Evolutionary conservation across 2,329 filamentous ascomycete genomes (phyloP).

Genomic region (Rhinocladiella mackenziei): DNA sequence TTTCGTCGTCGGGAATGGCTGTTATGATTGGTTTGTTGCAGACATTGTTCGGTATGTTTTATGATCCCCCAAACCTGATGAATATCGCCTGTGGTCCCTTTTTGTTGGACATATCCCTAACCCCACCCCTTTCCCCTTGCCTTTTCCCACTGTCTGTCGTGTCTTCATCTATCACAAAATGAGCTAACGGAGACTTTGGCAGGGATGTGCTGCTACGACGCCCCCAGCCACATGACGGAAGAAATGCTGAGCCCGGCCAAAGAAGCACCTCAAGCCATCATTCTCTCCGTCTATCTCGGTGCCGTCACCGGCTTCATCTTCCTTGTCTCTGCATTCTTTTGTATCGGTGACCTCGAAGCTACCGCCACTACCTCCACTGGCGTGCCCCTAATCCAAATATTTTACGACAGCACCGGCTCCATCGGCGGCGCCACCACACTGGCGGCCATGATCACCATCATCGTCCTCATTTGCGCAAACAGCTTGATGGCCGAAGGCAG

Average conservation of each 20-base stretch:
- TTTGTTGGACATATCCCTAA: too few relatives aligned
- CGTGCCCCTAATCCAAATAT: constrained; percentile 52
- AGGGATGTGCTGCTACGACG: constrained; percentile 39
- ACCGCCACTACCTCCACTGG: constrained; percentile 47
- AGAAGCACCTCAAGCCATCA: constrained; percentile 49
- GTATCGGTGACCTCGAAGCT: constrained; percentile 48
- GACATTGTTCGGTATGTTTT: constrained; percentile 32
- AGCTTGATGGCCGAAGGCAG: constrained; percentile 25
- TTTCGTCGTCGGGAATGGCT: constrained; percentile 47
- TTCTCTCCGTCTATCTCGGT: constrained; percentile 45
- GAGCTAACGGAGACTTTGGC: too few relatives aligned
- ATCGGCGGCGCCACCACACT: constrained; percentile 45
- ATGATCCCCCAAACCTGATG: too few relatives aligned
- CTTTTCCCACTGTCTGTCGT: too few relatives aligned
- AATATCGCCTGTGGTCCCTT: too few relatives aligned
- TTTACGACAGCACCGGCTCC: constrained; percentile 48
- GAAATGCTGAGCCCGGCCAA: constrained; percentile 49
- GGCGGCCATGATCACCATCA: constrained; percentile 47
- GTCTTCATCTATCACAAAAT: too few relatives aligned
- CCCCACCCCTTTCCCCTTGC: background rate
- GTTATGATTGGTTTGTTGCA: constrained; percentile 54
- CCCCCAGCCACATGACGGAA: constrained; percentile 50
- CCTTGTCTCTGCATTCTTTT: constrained; percentile 49
- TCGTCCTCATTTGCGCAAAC: constrained; percentile 44
- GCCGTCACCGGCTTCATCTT: constrained; percentile 48